These are phyloP conservation scores for Zoysia matrella DNA, from an alignment of 202 grass and related monocot species.

Conservation along the genomic window DNA sequence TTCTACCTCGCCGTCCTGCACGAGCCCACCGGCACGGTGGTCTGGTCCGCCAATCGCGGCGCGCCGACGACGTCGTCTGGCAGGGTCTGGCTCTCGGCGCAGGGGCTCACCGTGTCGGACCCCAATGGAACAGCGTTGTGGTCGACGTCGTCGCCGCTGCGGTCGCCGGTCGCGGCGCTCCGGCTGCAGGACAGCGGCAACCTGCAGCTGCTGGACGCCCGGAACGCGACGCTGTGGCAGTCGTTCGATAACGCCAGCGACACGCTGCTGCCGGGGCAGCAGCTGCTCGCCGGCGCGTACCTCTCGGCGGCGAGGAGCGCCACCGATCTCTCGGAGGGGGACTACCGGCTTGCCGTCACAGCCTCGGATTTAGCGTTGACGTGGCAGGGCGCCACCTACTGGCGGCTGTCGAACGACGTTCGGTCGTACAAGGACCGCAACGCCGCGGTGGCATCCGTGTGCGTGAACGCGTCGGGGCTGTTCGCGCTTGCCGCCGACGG, in stretches of 20 bases:
- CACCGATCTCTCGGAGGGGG: slow-evolving; percentile 44
- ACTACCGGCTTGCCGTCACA: slow-evolving; percentile 51
- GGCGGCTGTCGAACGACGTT: slow-evolving; percentile 66
- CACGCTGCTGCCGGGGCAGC: slow-evolving; percentile 65
- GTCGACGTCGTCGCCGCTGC: slow-evolving; percentile 56
- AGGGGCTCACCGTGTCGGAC: slow-evolving; percentile 50
- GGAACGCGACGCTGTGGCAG: slow-evolving; percentile 74
- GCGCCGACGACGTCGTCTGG: slow-evolving; percentile 51
- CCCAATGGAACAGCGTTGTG: slow-evolving; percentile 55
- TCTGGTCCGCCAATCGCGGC: slow-evolving; percentile 77
- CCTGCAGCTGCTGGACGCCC: slow-evolving; percentile 63
- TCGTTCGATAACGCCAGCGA: slow-evolving; percentile 80
- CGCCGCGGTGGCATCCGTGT: slow-evolving; percentile 53
- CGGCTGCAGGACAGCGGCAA: slow-evolving; percentile 71
- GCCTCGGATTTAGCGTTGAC: slow-evolving; percentile 47
- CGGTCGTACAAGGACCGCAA: slow-evolving; percentile 60
- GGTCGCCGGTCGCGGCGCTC: slow-evolving; percentile 39
- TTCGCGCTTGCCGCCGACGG: slow-evolving; percentile 47
- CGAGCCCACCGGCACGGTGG: slow-evolving; percentile 39
- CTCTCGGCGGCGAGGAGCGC: slow-evolving; percentile 41
- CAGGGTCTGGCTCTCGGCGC: slow-evolving; percentile 38
- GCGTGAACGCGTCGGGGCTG: slow-evolving; percentile 64
- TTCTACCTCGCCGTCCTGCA: slow-evolving; percentile 81
- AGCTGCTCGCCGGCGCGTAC: slow-evolving; percentile 48
- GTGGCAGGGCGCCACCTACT: slow-evolving; percentile 72